Evolutionary conservation across 192 early-diverging fungal species (phyloP).

Genomic region (Phlyctochytrium arcticum): DNA sequence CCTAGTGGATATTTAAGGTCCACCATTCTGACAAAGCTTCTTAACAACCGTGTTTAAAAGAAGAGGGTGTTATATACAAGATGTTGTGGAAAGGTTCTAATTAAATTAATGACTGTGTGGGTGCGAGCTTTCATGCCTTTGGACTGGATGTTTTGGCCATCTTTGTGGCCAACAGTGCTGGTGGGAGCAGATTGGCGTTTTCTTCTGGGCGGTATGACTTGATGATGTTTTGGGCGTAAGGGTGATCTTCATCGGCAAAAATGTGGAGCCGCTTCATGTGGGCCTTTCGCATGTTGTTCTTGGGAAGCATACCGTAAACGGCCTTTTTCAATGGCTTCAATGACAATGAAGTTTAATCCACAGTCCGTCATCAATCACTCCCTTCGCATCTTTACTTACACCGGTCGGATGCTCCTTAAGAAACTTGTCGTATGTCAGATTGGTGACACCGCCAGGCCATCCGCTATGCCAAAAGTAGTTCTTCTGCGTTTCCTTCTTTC

Average conservation of each 20-base stretch:
- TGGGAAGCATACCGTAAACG: slow-evolving; percentile 91
- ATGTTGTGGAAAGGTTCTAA: too few species aligned
- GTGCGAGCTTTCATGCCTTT: too few species aligned
- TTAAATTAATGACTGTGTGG: too few species aligned
- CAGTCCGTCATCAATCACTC: too few species aligned
- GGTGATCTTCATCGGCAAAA: slow-evolving; percentile 82
- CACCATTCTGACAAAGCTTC: too few species aligned
- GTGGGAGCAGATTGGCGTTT: too few species aligned
- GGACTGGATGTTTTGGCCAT: too few species aligned
- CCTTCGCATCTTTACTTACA: slow-evolving; percentile 33
- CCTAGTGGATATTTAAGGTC: too few species aligned
- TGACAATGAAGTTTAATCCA: not conserved
- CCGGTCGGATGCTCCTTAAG: slow-evolving; percentile 73
- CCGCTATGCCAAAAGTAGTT: slow-evolving; percentile 82
- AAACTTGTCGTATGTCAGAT: slow-evolving; percentile 68
- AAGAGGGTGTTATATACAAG: too few species aligned
- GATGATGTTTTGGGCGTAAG: slow-evolving; percentile 80
- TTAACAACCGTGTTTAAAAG: too few species aligned
- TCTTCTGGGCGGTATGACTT: not conserved
- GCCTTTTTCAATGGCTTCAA: slow-evolving; percentile 74
- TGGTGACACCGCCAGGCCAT: slow-evolving; percentile 82
- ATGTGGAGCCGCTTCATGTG: slow-evolving; percentile 73
- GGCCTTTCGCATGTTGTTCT: slow-evolving; percentile 79
- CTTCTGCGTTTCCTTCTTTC: slow-evolving; percentile 82
- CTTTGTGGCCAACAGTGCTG: too few species aligned